A percentile compares a stretch with the other conserved stretches of the same genome.
These are phyloP conservation scores for Ogataea paradorogensis DNA, from an alignment of 805 yeast genomes.

Conservation along the genomic window DNA sequence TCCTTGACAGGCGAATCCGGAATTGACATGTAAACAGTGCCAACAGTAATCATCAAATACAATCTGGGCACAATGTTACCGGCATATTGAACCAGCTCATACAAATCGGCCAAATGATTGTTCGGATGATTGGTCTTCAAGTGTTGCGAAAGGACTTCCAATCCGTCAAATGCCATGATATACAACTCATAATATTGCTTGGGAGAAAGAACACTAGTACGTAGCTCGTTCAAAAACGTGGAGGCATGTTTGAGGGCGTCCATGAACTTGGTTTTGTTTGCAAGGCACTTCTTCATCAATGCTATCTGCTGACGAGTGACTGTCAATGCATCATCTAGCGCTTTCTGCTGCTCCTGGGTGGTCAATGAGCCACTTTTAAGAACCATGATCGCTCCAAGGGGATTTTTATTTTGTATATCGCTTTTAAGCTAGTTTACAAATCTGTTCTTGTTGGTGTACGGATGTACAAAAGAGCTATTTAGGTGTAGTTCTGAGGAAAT, in stretches of 20 bases:
- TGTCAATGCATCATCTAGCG: conserved; percentile 43
- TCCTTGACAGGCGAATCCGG: conserved; percentile 79
- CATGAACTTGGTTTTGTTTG: conserved; percentile 63
- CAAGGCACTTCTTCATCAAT: conserved; percentile 74
- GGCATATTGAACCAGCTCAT: conserved; percentile 92
- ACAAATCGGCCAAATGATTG: conserved; percentile 80
- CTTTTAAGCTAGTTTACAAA: conserved; percentile 6
- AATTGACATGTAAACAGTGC: conserved; percentile 79
- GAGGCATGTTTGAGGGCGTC: conserved; percentile 88
- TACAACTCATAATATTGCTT: conserved; percentile 93
- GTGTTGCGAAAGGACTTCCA: conserved; percentile 63
- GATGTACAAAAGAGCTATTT: conserved; percentile 1
- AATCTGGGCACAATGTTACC: conserved; percentile 90
- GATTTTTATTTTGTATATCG: conserved; percentile 6
- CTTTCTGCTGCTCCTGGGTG: conserved; percentile 27
- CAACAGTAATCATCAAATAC: conserved; percentile 93
- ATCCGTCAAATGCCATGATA: conserved; percentile 77
- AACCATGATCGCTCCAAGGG: conserved; percentile 9
- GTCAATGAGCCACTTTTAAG: conserved; percentile 17
- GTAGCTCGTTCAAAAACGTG: conserved; percentile 72
- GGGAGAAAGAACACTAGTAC: conserved; percentile 75
- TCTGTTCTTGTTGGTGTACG: conserved; percentile 6
- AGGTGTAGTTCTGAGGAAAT: conserved; percentile 43
- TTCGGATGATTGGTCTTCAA: conserved; percentile 65
- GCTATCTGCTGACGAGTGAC: conserved; percentile 67